These are phyloP conservation scores for Jaltomata sinuosa DNA, from an alignment of 257 asterid genomes.

Conservation along the genomic window DNA sequence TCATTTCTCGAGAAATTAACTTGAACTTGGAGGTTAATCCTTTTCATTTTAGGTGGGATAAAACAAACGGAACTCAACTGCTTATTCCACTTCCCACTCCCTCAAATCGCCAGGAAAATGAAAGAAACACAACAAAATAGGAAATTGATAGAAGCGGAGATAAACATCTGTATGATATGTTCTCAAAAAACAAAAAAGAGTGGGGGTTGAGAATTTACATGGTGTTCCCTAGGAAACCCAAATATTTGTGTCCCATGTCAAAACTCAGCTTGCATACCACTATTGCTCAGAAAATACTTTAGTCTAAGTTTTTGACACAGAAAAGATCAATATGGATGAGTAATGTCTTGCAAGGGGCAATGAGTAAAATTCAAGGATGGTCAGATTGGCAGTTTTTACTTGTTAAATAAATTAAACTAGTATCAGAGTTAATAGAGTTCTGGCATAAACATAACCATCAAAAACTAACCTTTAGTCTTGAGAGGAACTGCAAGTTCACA, in stretches of 20 bases:
- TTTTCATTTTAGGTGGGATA: background rate
- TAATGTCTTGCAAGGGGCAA: background rate
- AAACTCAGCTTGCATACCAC: background rate
- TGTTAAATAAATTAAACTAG: background rate
- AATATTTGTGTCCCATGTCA: background rate
- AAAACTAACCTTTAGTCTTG: slow-evolving; percentile 52
- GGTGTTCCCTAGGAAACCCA: background rate
- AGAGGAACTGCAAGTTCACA: slow-evolving; percentile 93
- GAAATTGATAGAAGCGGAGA: background rate
- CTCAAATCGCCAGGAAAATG: background rate
- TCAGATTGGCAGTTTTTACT: background rate
- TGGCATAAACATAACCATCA: background rate
- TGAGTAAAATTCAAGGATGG: background rate
- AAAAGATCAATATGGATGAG: background rate
- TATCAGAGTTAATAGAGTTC: background rate
- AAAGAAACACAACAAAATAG: background rate
- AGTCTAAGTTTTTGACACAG: background rate
- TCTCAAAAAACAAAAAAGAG: background rate
- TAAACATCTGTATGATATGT: background rate
- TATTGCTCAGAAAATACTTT: background rate
- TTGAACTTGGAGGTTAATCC: background rate
- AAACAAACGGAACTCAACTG: background rate
- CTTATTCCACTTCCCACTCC: background rate
- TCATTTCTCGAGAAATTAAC: background rate
- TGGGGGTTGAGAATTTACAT: background rate